Base-by-base conservation (phyloP, 2,329 filamentous ascomycete species). In the Aspergillus sp. region DNA sequence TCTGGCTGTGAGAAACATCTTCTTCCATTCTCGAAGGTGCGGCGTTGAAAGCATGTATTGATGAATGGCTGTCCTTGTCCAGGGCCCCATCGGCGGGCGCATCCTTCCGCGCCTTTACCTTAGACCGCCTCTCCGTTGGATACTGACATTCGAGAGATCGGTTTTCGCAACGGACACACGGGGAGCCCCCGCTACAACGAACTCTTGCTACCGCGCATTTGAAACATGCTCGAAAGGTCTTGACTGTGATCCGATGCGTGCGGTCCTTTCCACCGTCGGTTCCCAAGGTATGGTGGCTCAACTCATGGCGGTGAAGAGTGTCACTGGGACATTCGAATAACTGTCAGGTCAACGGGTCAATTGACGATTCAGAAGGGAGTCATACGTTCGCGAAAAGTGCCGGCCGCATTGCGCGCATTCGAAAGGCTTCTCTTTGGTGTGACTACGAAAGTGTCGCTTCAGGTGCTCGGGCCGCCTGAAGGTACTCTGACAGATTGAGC, bases 381-480 rank as follows among this genome's bases (percentile, higher is more conserved):
- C 71, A 56, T 75, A 76, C 74, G 73, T 78, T 66, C 77, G 69
- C 11, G 75, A 76, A 61, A 79, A 78, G 52, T 74, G 69, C 22
- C 77, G 76, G n/a, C 73, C 73, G 64, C 77, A 79, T 55, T 74
- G 73, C 14, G 61, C 57, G 61, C 77, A 78, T 54, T 73, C 69
- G 53, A 77, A 78, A 0, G 74, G 73, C 55, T 75, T 76, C 58
- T 75, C 73, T 50, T 76, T 76, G 6, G 74, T 75, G 62, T 78
- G 76, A 51, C 73, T 76, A 55, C 74, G 74, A 52, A 76, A 60
- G 64, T 78, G 76, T 24, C 76, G 74, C 64, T 76, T 78, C 45
- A 78, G 60, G 63, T 78, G 76, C 60, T 78, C 76, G 7, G 73
- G 74, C 60, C 76, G 69, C 58, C 72, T 67, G 56, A 78, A 78